A percentile compares a stretch with the other conserved stretches of the same genome.
Conservation (phyloP, 331 rosid genomes). For the Malus hybrid region DNA sequence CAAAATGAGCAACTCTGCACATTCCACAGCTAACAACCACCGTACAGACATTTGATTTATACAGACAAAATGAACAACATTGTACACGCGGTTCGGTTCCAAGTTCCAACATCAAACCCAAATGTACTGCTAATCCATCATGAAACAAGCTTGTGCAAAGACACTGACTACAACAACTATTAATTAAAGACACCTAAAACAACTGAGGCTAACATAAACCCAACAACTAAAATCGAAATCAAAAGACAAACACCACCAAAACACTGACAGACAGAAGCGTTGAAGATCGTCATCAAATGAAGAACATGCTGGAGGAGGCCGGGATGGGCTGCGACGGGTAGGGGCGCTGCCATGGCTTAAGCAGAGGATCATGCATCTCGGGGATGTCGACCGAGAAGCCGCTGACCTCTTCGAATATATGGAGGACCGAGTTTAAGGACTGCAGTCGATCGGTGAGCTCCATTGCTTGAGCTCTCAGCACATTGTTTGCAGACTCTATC, state of each 20-base stretch:
- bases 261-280: not conserved
- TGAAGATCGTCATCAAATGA: constrained; percentile 22
- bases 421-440: constrained; percentile 62
- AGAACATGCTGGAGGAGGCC: constrained; percentile 48
- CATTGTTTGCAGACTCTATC: constrained; percentile 45
- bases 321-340: constrained; percentile 34
- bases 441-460: constrained; percentile 71
- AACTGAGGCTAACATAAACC: not conserved
- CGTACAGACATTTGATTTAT: not conserved
- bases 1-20: not conserved
- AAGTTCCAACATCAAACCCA: not conserved
- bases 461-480: constrained; percentile 55
- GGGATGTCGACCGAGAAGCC: constrained; percentile 62
- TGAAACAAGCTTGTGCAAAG: not conserved
- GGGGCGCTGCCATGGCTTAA: constrained; percentile 65
- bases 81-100: not conserved
- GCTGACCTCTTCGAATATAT: constrained; percentile 62
- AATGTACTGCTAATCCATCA: not conserved
- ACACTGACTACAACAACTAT: not conserved
- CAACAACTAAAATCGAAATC: not conserved
- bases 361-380: constrained; percentile 63
- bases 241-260: not conserved
- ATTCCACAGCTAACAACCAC: not conserved
- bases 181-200: not conserved
- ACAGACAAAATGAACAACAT: not conserved